Evolutionary conservation across 495 filamentous ascomycete species (phyloP), one percentile per base, ranked within the genome.

Genomic region (Penicillium steckii): DNA sequence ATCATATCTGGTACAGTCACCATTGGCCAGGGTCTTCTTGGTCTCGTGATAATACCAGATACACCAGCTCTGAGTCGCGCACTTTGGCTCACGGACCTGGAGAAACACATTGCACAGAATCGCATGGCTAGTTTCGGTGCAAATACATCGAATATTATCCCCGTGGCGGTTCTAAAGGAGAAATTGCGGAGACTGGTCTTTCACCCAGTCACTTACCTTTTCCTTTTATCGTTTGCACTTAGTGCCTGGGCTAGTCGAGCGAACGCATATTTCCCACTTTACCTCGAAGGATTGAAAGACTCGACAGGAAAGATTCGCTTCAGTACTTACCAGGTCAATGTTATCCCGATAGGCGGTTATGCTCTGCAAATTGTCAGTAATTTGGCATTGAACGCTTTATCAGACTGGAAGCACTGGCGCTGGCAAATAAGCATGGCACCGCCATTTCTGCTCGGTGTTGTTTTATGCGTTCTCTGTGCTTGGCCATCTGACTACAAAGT

Each of bases 261-360:
- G 5, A 60, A 60, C 25, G 45, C 52, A 13, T 60, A 55, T 30
- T 60, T 60, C 37, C 44, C 53, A 4, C 38, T 60, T 10, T 60
- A 60, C 32, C 52, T 60, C 3, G 51, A 59, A 21, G 56, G 30
- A n/a, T 18, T 49, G 33, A 22, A 40, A 41, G 46, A 49, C 22
- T 24, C 18, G 22, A 13, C 46, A 1, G 46, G 46, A n/a, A 41
- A 50, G 13, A 33, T 50, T 41, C 47, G 47, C 12, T 50, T 50
- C 21, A 60, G 45, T 22, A 60, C 53, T n/a, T 56, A 56, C 27
- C 55, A 43, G 26, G 57, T 64, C 45, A 80, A 80, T 58, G 58
- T 70, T 2, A 75, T 74, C 32, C 76, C 78, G 3, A 72, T 73
- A 1, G 72, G 73, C 17, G 62, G 71, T 9, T 69, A 73, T 15